Conservation (phyloP, 2,329 filamentous ascomycete species). For the Xenosphaeropsis pyriputrescens region DNA sequence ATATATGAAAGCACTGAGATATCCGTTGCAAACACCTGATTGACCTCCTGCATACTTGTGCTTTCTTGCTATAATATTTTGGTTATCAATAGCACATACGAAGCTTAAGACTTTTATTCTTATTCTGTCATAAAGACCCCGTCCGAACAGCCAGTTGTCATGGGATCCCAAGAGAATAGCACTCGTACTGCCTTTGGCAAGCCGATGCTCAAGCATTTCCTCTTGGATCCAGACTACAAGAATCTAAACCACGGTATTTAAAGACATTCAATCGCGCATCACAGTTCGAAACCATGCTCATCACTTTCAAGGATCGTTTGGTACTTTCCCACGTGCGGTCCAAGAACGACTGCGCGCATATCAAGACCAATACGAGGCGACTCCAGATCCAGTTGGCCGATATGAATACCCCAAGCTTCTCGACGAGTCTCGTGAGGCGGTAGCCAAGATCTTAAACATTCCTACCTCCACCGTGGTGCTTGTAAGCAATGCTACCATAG, state of each 20-base stretch:
- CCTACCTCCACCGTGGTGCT: slow-evolving; percentile 56
- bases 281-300: background rate
- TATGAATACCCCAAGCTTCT: slow-evolving; percentile 49
- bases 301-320: slow-evolving; percentile 50
- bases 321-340: slow-evolving; percentile 53
- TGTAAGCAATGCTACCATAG: slow-evolving; percentile 68
- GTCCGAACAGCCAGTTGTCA: too few relatives aligned
- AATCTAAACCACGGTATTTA: slow-evolving; percentile 21
- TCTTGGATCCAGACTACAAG: slow-evolving; percentile 15
- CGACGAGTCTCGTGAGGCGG: slow-evolving; percentile 45
- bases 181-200: slow-evolving; percentile 14
- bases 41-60: too few relatives aligned
- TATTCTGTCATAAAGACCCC: too few relatives aligned
- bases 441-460: slow-evolving; percentile 52
- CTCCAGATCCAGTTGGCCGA: slow-evolving; percentile 64
- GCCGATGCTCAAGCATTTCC: slow-evolving; percentile 19
- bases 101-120: too few relatives aligned
- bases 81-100: too few relatives aligned
- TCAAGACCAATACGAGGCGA: slow-evolving; percentile 50
- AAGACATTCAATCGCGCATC: background rate
- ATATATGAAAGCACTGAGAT: too few relatives aligned
- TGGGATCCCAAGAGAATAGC: too few relatives aligned
- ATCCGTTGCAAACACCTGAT: too few relatives aligned
- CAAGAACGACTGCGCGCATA: slow-evolving; percentile 43
- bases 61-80: too few relatives aligned